phyloP scores from a whole-genome alignment of 306 rosid genomes.

The Luffa acutangula region DNA sequence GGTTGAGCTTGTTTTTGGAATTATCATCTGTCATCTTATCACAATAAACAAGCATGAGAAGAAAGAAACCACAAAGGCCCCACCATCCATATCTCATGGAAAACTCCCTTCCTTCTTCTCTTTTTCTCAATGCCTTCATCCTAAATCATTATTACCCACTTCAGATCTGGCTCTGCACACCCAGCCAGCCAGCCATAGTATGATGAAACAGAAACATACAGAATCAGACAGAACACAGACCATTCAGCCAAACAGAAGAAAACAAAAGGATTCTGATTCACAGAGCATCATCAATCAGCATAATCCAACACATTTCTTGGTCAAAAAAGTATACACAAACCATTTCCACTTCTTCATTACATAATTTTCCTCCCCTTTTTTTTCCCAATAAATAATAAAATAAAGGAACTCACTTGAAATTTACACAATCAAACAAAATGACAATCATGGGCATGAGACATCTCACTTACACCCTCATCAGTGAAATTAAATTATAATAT shows the following conservation, averaged over 20 bases:
- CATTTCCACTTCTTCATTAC: conserved; percentile 13
- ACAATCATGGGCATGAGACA: conserved; percentile 16
- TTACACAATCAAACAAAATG: conserved; percentile 17
- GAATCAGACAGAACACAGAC: neutral
- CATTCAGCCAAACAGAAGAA: neutral
- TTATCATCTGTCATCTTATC: neutral
- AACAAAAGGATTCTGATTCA: neutral
- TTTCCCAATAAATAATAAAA: neutral
- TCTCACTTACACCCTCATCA: conserved; percentile 10
- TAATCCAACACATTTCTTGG: conserved; percentile 1
- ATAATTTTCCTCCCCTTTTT: neutral
- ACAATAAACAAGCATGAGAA: neutral
- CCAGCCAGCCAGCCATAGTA: neutral
- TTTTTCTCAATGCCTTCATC: neutral
- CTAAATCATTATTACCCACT: neutral
- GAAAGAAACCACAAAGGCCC: conserved; percentile 2
- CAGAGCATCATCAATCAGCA: neutral
- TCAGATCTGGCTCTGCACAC: neutral
- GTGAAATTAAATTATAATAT: conserved; percentile 6
- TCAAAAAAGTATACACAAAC: conserved; percentile 4
- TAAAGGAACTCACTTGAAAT: conserved; percentile 6
- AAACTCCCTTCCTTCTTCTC: neutral
- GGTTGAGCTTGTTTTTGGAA: neutral
- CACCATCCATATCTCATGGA: neutral
- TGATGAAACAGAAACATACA: neutral